Evolutionary conservation across 257 asterid species (phyloP).

Genomic region (Primulina eburnea): DNA sequence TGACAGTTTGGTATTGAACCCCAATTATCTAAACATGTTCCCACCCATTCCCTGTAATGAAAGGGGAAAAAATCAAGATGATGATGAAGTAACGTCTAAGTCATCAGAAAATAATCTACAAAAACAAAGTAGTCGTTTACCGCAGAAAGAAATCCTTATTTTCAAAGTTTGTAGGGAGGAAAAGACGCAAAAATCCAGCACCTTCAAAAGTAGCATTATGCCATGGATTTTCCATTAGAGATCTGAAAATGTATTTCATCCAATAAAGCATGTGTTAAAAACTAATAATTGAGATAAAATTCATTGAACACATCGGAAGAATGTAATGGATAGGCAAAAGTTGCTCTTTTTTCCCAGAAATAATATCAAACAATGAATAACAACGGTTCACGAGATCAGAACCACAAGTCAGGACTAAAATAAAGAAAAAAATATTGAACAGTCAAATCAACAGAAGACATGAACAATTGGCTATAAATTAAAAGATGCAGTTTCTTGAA

Average conservation of each 20-base stretch:
- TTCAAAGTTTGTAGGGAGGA: slow-evolving; percentile 87
- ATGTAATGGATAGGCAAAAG: neutral
- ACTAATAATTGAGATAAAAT: slow-evolving; percentile 9
- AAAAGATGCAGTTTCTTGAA: too few relatives aligned
- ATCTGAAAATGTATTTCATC: slow-evolving; percentile 51
- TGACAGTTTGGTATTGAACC: slow-evolving; percentile 83
- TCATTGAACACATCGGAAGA: neutral
- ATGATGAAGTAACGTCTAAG: slow-evolving; percentile 22
- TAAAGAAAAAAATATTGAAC: too few relatives aligned
- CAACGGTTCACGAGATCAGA: too few relatives aligned
- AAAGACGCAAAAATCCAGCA: slow-evolving; percentile 84
- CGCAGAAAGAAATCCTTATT: slow-evolving; percentile 76
- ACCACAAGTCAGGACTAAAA: too few relatives aligned
- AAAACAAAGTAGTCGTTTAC: slow-evolving; percentile 38
- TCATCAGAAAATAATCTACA: slow-evolving; percentile 21
- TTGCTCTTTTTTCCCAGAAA: neutral
- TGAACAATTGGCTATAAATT: too few relatives aligned
- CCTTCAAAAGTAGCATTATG: slow-evolving; percentile 95
- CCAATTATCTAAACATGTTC: slow-evolving; percentile 67
- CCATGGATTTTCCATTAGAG: slow-evolving; percentile 94
- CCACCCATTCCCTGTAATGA: slow-evolving; percentile 71
- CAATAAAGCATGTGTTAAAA: slow-evolving; percentile 18
- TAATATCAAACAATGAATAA: neutral
- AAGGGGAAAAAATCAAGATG: slow-evolving; percentile 26
- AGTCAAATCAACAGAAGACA: too few relatives aligned